These are phyloP conservation scores for Mucor mucedo DNA, from an alignment of 371 early-diverging fungal species.

Conservation along the genomic window DNA sequence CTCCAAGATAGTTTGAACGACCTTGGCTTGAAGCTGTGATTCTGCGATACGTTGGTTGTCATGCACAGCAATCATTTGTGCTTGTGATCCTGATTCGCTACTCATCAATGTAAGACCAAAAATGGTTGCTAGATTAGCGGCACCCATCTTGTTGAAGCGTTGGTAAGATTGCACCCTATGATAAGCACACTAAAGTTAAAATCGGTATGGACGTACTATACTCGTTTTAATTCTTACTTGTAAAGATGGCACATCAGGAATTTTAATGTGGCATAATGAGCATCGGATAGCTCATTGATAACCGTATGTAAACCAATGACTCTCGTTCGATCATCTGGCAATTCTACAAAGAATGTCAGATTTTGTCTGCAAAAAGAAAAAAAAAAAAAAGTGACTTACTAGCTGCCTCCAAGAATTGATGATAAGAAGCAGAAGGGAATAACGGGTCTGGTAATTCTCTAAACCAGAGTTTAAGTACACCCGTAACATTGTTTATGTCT, in stretches of 20 bases:
- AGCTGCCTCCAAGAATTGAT: constrained; percentile 72
- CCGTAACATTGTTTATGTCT: constrained; percentile 82
- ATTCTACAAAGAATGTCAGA: constrained; percentile 12
- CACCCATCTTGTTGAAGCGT: constrained; percentile 82
- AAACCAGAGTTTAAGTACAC: constrained; percentile 90
- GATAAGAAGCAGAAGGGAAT: constrained; percentile 69
- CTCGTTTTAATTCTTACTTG: constrained; percentile 44
- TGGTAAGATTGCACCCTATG: constrained; percentile 74
- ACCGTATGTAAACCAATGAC: constrained; percentile 68
- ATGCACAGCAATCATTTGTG: constrained; percentile 16
- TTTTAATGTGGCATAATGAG: constrained; percentile 80
- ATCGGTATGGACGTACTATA: not conserved
- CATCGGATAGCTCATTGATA: constrained; percentile 77
- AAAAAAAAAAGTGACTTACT: constrained; percentile 36
- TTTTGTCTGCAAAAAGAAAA: not conserved
- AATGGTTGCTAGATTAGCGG: constrained; percentile 81
- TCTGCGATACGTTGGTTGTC: constrained; percentile 54
- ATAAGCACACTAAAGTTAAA: not conserved
- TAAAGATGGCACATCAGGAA: constrained; percentile 77
- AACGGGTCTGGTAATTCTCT: constrained; percentile 90
- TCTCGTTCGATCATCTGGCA: constrained; percentile 57
- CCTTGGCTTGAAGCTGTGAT: constrained; percentile 62
- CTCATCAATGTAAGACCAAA: constrained; percentile 89
- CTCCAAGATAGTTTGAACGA: constrained; percentile 64
- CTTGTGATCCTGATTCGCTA: constrained; percentile 35